These are phyloP conservation scores for Beauveria scarabaeidicola DNA, from an alignment of 2,329 filamentous ascomycete species.

Conservation along the genomic window DNA sequence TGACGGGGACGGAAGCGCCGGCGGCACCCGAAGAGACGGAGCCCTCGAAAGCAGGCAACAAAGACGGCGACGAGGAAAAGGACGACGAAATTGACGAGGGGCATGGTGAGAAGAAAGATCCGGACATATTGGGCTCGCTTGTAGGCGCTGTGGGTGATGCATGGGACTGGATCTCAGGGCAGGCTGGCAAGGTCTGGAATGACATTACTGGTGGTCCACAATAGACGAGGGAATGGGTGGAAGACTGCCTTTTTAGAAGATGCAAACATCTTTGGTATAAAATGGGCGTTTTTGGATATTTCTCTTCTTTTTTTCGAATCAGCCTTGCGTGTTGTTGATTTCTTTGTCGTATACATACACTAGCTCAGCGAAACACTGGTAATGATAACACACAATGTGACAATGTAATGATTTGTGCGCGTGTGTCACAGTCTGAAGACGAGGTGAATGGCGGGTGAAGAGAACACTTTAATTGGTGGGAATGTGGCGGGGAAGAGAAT, in stretches of 20 bases:
- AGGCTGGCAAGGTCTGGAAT: slow-evolving; percentile 13
- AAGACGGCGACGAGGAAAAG: neutral
- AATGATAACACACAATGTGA: neutral
- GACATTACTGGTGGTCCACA: neutral
- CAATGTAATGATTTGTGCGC: neutral
- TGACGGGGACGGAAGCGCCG: neutral
- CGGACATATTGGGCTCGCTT: neutral
- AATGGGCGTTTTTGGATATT: neutral
- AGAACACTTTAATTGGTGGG: neutral
- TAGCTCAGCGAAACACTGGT: neutral
- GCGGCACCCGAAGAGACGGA: neutral
- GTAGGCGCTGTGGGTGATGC: slow-evolving; percentile 1
- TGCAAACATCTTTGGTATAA: neutral
- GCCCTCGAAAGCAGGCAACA: neutral
- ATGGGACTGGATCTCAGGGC: slow-evolving; percentile 11
- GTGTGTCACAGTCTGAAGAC: neutral
- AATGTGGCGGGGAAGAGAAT: neutral
- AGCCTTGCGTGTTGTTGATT: neutral
- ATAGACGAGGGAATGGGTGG: neutral
- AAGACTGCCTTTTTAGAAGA: neutral
- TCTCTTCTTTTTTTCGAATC: neutral
- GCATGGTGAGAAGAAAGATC: neutral
- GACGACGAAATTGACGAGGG: neutral
- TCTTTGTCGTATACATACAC: neutral
- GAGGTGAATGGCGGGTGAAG: neutral